Base-by-base conservation (phyloP, 1,139 yeast genomes). In the Meyerozyma athensensis region DNA sequence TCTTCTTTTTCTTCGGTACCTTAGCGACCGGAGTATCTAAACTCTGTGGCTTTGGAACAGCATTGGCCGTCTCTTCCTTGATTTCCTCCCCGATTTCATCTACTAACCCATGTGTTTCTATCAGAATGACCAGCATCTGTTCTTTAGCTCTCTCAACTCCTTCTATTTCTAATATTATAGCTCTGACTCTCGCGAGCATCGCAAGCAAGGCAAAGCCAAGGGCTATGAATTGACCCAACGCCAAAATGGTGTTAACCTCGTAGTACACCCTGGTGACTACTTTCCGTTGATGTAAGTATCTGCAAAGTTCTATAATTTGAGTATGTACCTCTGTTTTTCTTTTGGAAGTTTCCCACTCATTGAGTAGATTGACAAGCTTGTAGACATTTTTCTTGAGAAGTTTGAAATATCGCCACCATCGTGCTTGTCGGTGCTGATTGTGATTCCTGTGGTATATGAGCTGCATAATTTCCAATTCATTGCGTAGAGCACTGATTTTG, bases 171-270 rank as follows among this genome's bases (percentile, higher is more conserved):
- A 52, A 49, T 30, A 73, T 55, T 30, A 68, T 36, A 2, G 45
- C 43, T 44, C 67, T 58, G 3, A 86, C 51, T 41, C 70, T 68
- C 2, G 86, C 72, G 31, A 79, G 47, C 17, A 65, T 42, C 0
- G 86, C 95, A 4, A 86, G 51, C 35, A 87, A 57, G 0, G 85
- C 77, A 44, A 89, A 69, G 1, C 95, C 96, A 10, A 87, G 58
- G 2, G 82, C 72, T 5, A 86, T 69, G 52, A 81, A 89, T 53
- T 89, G 96, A 0, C 92, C 95, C 42, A 84, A 68, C 0, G 85
- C 80, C 6, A 87, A 65, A 0, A 89, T 69, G 1, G 81, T 74
- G 53, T 83, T 79, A 49, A 85, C 84, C 19, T 77, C 76, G 40
- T 73, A 71, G 54, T 75, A 82, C 12, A 83, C 77, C 26, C 61